phyloP scores from a whole-genome alignment of 305 asterid genomes.

The Fraxinus velutina region DNA sequence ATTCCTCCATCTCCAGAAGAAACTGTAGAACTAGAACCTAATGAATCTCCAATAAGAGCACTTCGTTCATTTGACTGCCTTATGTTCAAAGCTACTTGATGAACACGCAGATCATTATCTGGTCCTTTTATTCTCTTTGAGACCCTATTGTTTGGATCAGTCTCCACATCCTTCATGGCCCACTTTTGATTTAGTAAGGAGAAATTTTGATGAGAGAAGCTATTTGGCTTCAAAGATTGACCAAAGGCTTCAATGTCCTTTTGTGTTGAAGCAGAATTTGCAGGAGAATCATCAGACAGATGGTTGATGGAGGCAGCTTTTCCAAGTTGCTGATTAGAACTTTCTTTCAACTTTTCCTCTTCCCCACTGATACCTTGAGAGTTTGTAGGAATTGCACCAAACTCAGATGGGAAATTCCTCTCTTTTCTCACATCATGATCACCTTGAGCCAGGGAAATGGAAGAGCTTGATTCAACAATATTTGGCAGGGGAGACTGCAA shows the following conservation, averaged over 20 bases:
- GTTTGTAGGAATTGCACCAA: slow-evolving; percentile 32
- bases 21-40: slow-evolving; percentile 33
- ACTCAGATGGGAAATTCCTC: slow-evolving; percentile 25
- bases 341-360: slow-evolving; percentile 40
- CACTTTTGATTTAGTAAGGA: slow-evolving; percentile 42
- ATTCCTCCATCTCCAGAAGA: slow-evolving; percentile 45
- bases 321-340: slow-evolving; percentile 37
- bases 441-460: slow-evolving; percentile 32
- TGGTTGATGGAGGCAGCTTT: slow-evolving; percentile 32
- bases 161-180: slow-evolving; percentile 39
- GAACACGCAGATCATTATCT: slow-evolving; percentile 36
- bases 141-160: slow-evolving; percentile 49
- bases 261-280: slow-evolving; percentile 49
- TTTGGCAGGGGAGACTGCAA: slow-evolving; percentile 42
- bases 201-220: slow-evolving; percentile 38
- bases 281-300: slow-evolving; percentile 42
- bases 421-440: slow-evolving; percentile 34
- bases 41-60: slow-evolving; percentile 33
- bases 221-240: slow-evolving; percentile 60
- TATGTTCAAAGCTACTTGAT: slow-evolving; percentile 29
- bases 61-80: slow-evolving; percentile 35
- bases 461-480: slow-evolving; percentile 53
- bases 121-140: slow-evolving; percentile 51
- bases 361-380: slow-evolving; percentile 34
- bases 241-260: slow-evolving; percentile 71